Conservation (phyloP, 1,139 yeast species). For the Yueomyces sp. region DNA sequence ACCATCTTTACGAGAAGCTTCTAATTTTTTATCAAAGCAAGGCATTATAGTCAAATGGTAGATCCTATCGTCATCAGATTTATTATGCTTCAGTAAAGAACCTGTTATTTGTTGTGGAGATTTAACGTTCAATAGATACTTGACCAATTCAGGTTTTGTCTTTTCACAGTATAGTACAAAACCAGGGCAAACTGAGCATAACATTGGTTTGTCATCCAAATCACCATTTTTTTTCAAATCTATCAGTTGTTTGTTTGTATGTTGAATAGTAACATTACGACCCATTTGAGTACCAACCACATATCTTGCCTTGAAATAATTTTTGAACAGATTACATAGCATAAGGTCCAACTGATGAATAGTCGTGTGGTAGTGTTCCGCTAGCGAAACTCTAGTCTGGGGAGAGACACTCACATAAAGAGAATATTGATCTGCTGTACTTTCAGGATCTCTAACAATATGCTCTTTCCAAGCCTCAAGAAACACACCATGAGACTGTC, state of each 20-base stretch:
- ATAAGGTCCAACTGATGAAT: conserved; percentile 49
- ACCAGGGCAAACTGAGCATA: conserved; percentile 79
- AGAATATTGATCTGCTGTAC: conserved; percentile 15
- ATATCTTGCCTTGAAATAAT: conserved; percentile 54
- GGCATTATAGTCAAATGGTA: conserved; percentile 91
- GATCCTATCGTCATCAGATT: conserved; percentile 27
- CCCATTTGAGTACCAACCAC: conserved; percentile 83
- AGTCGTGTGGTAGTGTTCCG: conserved; percentile 47
- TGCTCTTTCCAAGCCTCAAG: conserved; percentile 38
- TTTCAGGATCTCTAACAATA: background rate
- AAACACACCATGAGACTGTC: conserved; percentile 78
- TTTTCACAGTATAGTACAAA: conserved; percentile 94
- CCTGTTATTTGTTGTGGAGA: conserved; percentile 96
- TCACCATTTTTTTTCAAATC: conserved; percentile 14
- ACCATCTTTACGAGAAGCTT: conserved; percentile 75
- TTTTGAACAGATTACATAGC: conserved; percentile 43
- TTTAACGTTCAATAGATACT: conserved; percentile 50
- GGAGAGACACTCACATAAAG: conserved; percentile 78
- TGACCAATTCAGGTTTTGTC: conserved; percentile 77
- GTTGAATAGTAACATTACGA: conserved; percentile 53
- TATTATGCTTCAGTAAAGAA: conserved; percentile 40
- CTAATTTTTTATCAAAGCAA: conserved; percentile 90
- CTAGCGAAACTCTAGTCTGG: conserved; percentile 74
- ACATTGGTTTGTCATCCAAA: conserved; percentile 22
- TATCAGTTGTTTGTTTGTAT: conserved; percentile 41